phyloP scores from a whole-genome alignment of 2,329 filamentous ascomycete genomes.

The Exophiala phaeomuriformis region DNA sequence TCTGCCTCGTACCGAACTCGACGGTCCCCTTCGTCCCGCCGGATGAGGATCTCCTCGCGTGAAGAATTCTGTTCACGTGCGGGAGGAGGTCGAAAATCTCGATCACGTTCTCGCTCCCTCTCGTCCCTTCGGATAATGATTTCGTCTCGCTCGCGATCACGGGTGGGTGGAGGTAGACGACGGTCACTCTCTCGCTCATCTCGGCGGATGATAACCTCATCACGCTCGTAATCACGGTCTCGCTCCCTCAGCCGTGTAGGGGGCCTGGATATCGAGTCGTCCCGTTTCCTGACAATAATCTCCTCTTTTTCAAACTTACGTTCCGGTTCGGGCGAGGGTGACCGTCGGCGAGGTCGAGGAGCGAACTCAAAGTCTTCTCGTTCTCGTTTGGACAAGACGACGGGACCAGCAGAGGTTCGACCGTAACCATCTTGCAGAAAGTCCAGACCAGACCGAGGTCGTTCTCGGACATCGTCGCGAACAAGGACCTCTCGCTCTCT shows the following conservation, averaged over 20 bases:
- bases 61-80: constrained; percentile 22
- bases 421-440: constrained; percentile 33
- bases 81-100: constrained; percentile 15
- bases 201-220: constrained; percentile 34
- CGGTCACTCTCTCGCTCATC: constrained; percentile 25
- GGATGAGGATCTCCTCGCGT: constrained; percentile 45
- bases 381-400: constrained; percentile 31
- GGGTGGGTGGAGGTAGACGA: constrained; percentile 20
- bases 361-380: constrained; percentile 30
- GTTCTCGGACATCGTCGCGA: constrained; percentile 21
- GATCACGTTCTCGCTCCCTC: constrained; percentile 19
- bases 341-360: constrained; percentile 24
- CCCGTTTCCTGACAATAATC: constrained; percentile 27
- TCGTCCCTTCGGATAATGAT: constrained; percentile 34
- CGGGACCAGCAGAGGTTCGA: constrained; percentile 29
- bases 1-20: constrained; percentile 15
- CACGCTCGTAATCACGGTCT: constrained; percentile 26
- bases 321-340: constrained; percentile 25
- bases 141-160: constrained; percentile 31
- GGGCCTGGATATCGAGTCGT: constrained; percentile 20
- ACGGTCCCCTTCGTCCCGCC: constrained; percentile 28
- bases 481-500: constrained; percentile 34
- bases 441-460: constrained; percentile 28
- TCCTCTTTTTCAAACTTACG: constrained; percentile 31
- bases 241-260: constrained; percentile 20